Base-by-base conservation (phyloP, 306 rosid species). In the Medicago arabica region DNA sequence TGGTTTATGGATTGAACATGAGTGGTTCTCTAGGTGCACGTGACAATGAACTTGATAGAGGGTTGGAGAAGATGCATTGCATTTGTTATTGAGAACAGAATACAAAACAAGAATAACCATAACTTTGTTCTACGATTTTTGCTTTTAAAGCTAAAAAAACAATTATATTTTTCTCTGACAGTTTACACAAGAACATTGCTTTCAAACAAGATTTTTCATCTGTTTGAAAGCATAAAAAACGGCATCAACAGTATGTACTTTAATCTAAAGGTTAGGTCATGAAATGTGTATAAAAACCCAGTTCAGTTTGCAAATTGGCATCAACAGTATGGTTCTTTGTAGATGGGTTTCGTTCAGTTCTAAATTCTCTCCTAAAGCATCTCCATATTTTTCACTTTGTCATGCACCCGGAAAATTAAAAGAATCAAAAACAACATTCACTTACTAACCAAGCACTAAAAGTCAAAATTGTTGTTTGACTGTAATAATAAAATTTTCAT, bases 381-480 rank as follows among this genome's bases (percentile, higher is more conserved):
- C 71, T 46, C 36, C 36, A 61, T 60, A 60, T 59, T 60, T 54
- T 36, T 62, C 38, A 71, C 67, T 47, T 61, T n/a, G 49, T 39
- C 23, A 53, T 0, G 67, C 65, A 53, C 11, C 34, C 11, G 3
- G 16, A 55, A 25, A 25, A 10, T 60, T 7, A 28, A 28, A 60
- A 21, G 25, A 61, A 55, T 2, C 25, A 61, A 75, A 51, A 65
- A 65, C 10, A 65, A 61, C 15, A 69, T 60, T 69, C 72, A 67
- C 49, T n/a, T 12, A 74, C 36, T 55, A 70, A 36, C 18, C 34
- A 47, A 57, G 11, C 44, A 61, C 55, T 21, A 60, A 47, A 21
- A 74, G 31, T 73, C 60, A 81, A 69, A 70, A 49, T 68, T 78
- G 72, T 28, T 53, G 36, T 82, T 15, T 44, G 53, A 55, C 50